These are phyloP conservation scores for Podospora comata DNA, from an alignment of 495 filamentous ascomycete species.

Conservation along the genomic window DNA sequence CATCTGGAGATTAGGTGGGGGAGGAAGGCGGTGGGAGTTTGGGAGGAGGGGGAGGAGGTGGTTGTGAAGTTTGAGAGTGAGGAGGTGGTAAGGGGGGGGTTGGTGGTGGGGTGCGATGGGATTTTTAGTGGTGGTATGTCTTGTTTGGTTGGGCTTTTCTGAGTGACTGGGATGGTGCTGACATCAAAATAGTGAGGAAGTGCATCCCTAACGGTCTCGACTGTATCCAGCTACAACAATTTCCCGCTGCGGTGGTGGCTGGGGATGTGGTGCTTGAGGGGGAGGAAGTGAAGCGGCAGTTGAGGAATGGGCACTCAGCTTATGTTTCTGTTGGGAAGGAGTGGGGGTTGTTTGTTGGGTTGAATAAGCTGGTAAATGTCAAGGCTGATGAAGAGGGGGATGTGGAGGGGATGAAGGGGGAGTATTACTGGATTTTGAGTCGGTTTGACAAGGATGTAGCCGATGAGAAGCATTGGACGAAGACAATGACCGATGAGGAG, in stretches of 20 bases:
- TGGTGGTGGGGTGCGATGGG: conserved; percentile 40
- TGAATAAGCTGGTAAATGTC: conserved; percentile 19
- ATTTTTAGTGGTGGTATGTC: neutral
- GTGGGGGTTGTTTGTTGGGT: conserved; percentile 30
- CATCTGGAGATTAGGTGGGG: conserved; percentile 36
- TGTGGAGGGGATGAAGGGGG: neutral
- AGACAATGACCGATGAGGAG: conserved; percentile 20
- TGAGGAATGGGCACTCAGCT: conserved; percentile 30
- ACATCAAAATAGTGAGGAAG: too few relatives aligned
- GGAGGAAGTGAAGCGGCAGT: conserved; percentile 28
- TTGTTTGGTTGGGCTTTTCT: neutral
- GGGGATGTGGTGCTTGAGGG: conserved; percentile 29
- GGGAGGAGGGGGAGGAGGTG: conserved; percentile 46
- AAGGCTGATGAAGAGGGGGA: conserved; percentile 20
- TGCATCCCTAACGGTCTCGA: too few relatives aligned
- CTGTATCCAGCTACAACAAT: neutral
- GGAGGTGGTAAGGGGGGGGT: conserved; percentile 46
- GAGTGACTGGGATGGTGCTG: too few relatives aligned
- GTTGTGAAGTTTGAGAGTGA: conserved; percentile 70
- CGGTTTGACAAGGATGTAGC: conserved; percentile 15
- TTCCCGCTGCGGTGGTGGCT: conserved; percentile 20
- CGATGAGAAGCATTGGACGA: conserved; percentile 25
- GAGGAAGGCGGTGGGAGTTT: conserved; percentile 28
- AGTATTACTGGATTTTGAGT: conserved; percentile 33
- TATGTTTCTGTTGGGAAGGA: conserved; percentile 15